Base-by-base conservation (phyloP, 441 rosid species). In the Francoa sonchifolia region DNA sequence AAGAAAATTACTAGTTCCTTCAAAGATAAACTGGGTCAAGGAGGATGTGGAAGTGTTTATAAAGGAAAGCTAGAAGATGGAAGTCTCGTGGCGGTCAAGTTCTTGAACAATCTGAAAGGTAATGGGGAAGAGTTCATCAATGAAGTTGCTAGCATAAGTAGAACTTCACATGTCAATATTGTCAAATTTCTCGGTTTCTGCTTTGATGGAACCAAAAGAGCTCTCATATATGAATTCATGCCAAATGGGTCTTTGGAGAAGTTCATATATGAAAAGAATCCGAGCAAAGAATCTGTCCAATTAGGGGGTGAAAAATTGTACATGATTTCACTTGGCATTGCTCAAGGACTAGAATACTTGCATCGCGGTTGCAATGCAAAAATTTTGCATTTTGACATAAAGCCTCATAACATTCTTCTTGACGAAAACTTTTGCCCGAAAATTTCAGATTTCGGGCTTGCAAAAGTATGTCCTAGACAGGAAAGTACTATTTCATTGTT, bases 121-220 rank as follows among this genome's bases (percentile, higher is more conserved):
- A 31, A 43, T n/a, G 45, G 57, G 0, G 50, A 53, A 29, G 58
- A 53, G 5, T 44, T 53, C 19, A 21, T 53, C 33, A 44, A 53
- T 0, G 50, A 53, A 15, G 57, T 44, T 10, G 49, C 49, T 6
- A 44, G 56, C 30, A 42, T 51, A 7, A 33, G 55, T 6, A 40
- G 19, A 9, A 50, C 55, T 50, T 50, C 41, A 5, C 47, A 50
- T 17, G 48, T 50, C 8, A 50, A 50, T 26, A 10, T 50, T 5
- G 55, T 50, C 1, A 1, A 28, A 14, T 48, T 51, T 19, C 10
- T 42, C 1, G 50, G 50, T 0, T 43, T 34, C 9, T 43, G 57
- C 15, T 42, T 52, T 15, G 49, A 43, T 12, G 37, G 38, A 9
- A 11, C 8, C 19, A 43, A 12, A 42, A 52, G 37, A 52, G 37